Conservation (phyloP, 805 yeast species). For the Metschnikowia lochheadii region DNA sequence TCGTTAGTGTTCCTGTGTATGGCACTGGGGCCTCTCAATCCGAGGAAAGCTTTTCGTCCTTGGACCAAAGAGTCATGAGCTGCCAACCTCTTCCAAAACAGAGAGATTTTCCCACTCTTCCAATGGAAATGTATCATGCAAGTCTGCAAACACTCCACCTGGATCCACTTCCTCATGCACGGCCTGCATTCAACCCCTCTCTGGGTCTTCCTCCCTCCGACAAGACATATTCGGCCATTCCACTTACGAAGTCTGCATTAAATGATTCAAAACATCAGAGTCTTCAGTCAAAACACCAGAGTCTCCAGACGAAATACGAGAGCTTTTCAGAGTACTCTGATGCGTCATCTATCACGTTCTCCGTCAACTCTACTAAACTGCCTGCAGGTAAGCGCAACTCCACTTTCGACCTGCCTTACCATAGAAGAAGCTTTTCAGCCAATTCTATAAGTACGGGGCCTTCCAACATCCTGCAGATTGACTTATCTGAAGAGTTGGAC, state of each 20-base stretch:
- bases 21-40: neutral
- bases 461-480: constrained; percentile 1
- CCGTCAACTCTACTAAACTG: neutral
- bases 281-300: neutral
- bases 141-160: neutral
- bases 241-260: neutral
- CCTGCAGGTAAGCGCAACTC: neutral
- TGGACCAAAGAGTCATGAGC: neutral
- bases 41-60: neutral
- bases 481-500: constrained; percentile 4
- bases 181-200: neutral
- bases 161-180: neutral
- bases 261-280: neutral
- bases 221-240: neutral
- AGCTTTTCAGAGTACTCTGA: neutral
- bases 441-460: neutral
- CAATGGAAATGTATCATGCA: neutral
- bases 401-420: constrained; percentile 2
- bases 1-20: constrained; percentile 4
- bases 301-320: neutral
- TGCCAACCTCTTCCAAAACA: neutral
- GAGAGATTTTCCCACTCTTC: neutral
- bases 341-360: neutral
- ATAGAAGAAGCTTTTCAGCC: neutral
- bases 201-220: neutral